A percentile compares a stretch with the other conserved stretches of the same genome.
phyloP scores from a whole-genome alignment of 140 eudicot genomes.

The Anethum foeniculum region DNA sequence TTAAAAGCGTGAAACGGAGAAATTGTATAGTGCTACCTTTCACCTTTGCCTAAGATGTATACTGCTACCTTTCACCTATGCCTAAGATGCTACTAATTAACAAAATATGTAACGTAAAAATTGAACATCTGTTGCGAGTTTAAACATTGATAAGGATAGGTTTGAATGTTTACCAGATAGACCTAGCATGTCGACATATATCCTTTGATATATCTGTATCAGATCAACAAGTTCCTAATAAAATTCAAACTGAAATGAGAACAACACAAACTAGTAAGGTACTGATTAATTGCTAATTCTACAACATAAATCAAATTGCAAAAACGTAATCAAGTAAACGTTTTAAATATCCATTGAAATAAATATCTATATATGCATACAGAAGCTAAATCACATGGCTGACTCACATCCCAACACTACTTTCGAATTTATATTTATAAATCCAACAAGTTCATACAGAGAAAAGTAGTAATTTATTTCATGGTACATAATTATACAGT shows the following conservation, averaged over 20 bases:
- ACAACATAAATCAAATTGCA: background rate
- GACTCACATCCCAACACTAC: background rate
- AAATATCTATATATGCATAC: background rate
- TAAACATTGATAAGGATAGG: slow-evolving; percentile 7
- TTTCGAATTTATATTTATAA: background rate
- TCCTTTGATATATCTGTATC: background rate
- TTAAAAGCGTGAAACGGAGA: background rate
- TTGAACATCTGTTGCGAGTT: background rate
- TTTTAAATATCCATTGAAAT: background rate
- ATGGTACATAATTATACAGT: background rate
- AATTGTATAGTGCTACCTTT: too few species aligned
- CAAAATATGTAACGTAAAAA: background rate
- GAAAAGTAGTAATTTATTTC: background rate
- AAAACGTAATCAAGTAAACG: too few species aligned
- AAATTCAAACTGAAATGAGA: background rate
- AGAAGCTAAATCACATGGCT: background rate
- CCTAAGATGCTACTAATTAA: background rate
- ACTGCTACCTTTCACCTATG: too few species aligned
- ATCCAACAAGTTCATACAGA: background rate
- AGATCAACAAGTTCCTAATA: background rate
- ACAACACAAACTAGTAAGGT: background rate
- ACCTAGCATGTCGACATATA: background rate
- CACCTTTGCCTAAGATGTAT: background rate
- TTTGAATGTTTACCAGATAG: background rate
- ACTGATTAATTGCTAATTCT: background rate